Evolutionary conservation across 2,329 filamentous ascomycete genomes (phyloP), one percentile per base, ranked within the genome.

Genomic region (Elsinoe necatrix): DNA sequence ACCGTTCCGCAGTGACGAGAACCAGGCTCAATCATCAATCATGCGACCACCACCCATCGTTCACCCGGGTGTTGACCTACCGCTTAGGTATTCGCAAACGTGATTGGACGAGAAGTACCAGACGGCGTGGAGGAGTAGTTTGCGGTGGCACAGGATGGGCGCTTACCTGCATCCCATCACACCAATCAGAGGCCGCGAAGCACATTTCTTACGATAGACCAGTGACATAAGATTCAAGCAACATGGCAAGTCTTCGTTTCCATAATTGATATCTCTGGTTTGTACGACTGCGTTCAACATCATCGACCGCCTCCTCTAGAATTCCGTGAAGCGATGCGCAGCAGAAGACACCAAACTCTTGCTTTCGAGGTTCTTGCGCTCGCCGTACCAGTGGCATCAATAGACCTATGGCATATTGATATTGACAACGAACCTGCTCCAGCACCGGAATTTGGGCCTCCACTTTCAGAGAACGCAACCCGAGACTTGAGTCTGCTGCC

Each of bases 401-500:
- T 63, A 18, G 58, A 58, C 35, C 43, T 72, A 42, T 72, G 70
- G 70, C 60, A 61, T 31, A 63, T 81, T 55, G 65, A 71, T 61
- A 78, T 82, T 66, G 76, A 81, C 65, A 76, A 76, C 61, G 73
- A 73, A 61, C 80, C 81, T 48, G 78, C 82, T 31, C 81, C 82
- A 41, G 70, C 81, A 54, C 77, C 81, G 57, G 77, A 82, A 69
- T 73, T 83, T 71, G 81, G 81, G 6, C 80, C 84, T 58, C 74
- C 80, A 7, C 68, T 83, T 43, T 83, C 83, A 39, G 75, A 76
- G 56, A 71, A 77, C 63, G 80, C 84, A 35, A 69, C 82, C 50
- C 75, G 82, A 64, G 77, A 90, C 68, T 74, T 74, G 61, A 72
- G 78, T 16, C 82, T 86, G 57, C 80, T 96, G 20, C 89, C 90